Conservation (phyloP, 1,139 yeast genomes). For the Pichia sp. region DNA sequence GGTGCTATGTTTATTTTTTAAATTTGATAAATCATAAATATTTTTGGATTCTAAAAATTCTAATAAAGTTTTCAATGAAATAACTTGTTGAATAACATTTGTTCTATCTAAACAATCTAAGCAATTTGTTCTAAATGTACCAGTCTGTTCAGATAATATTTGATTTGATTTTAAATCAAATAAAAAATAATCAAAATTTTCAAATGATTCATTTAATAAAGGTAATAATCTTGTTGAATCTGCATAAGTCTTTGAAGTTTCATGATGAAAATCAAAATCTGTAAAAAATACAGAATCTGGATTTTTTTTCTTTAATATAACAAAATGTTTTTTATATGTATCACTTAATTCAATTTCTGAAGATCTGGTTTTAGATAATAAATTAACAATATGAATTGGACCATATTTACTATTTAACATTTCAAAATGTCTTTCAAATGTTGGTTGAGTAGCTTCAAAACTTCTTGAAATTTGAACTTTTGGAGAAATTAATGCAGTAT, state of each 20-base stretch:
- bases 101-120: slow-evolving; percentile 94
- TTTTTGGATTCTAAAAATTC: slow-evolving; percentile 46
- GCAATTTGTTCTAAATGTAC: slow-evolving; percentile 89
- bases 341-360: slow-evolving; percentile 69
- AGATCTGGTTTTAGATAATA: slow-evolving; percentile 65
- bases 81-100: slow-evolving; percentile 83
- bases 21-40: slow-evolving; percentile 38
- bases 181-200: slow-evolving; percentile 75
- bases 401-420: slow-evolving; percentile 71
- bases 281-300: slow-evolving; percentile 56
- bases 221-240: slow-evolving; percentile 73
- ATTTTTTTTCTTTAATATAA: slow-evolving; percentile 26
- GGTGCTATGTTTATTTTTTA: slow-evolving; percentile 63
- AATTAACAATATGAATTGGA: slow-evolving; percentile 76
- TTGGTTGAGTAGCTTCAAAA: slow-evolving; percentile 85
- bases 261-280: slow-evolving; percentile 90
- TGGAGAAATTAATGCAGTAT: slow-evolving; percentile 72
- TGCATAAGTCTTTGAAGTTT: slow-evolving; percentile 80
- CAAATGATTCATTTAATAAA: slow-evolving; percentile 54
- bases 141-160: slow-evolving; percentile 64
- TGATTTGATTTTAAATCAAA: slow-evolving; percentile 47
- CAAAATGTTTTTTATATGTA: slow-evolving; percentile 56
- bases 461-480: slow-evolving; percentile 87
- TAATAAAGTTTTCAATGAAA: slow-evolving; percentile 62
- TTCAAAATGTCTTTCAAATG: slow-evolving; percentile 76